Percentiles rank a stretch among this genome's conserved stretches.
These are phyloP conservation scores for Botrytis pseudocinerea DNA, from an alignment of 2,329 filamentous ascomycete genomes.

Conservation along the genomic window DNA sequence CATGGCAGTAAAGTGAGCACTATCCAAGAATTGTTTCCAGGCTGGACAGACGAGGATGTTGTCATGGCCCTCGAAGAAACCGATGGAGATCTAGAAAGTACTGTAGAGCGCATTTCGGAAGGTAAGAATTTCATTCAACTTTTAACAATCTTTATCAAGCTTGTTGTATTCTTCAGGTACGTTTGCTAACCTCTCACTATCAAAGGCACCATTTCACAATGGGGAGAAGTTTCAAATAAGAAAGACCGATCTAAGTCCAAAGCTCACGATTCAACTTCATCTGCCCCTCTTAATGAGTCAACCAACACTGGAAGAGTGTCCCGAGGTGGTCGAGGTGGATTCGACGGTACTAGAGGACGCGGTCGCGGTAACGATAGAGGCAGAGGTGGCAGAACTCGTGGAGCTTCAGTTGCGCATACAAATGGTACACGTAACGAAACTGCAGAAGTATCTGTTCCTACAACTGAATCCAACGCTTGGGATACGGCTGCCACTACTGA, in stretches of 20 bases:
- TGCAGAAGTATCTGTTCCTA: constrained; percentile 62
- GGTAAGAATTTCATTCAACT: constrained; percentile 51
- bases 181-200: constrained; percentile 21
- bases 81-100: constrained; percentile 72
- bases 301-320: constrained; percentile 49
- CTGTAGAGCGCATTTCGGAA: constrained; percentile 77
- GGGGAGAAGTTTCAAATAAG: constrained; percentile 81
- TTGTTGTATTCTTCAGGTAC: background rate
- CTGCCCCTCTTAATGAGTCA: constrained; percentile 54
- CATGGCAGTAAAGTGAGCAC: constrained; percentile 76
- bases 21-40: constrained; percentile 90
- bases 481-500: constrained; percentile 48
- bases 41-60: constrained; percentile 94
- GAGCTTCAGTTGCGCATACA: constrained; percentile 60
- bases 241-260: constrained; percentile 74
- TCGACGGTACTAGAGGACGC: constrained; percentile 61
- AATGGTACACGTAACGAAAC: constrained; percentile 64
- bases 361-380: constrained; percentile 63
- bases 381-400: constrained; percentile 59
- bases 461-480: constrained; percentile 68
- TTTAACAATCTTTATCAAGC: background rate
- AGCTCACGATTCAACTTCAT: constrained; percentile 54
- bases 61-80: constrained; percentile 91
- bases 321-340: constrained; percentile 59
- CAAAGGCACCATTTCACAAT: constrained; percentile 75